Percentiles rank a stretch among this genome's conserved stretches.
phyloP scores from a whole-genome alignment of 257 asterid genomes.

The Cinchona pubescens region DNA sequence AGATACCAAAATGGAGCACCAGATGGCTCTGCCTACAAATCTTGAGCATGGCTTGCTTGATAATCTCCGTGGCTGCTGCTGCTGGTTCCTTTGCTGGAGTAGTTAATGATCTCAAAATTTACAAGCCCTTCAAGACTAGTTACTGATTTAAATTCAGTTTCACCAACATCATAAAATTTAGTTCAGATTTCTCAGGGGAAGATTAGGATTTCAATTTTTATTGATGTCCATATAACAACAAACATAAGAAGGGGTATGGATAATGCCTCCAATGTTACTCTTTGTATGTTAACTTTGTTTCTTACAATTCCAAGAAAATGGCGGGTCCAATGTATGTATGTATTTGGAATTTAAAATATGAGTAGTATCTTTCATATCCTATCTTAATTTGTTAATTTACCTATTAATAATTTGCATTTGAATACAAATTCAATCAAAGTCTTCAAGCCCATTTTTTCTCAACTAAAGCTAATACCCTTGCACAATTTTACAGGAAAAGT shows the following conservation, averaged over 20 bases:
- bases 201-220: constrained; percentile 23
- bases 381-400: constrained; percentile 2
- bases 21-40: constrained; percentile 59
- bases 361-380: constrained; percentile 9
- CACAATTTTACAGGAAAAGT: background rate
- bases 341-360: constrained; percentile 17
- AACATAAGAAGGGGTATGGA: constrained; percentile 15
- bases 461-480: background rate
- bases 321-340: constrained; percentile 19
- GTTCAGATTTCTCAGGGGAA: background rate
- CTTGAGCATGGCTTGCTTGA: constrained; percentile 55
- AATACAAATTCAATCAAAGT: constrained; percentile 13
- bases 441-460: background rate
- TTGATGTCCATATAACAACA: constrained; percentile 20
- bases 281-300: constrained; percentile 14
- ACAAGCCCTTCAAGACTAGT: constrained; percentile 56
- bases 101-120: constrained; percentile 55
- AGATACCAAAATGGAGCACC: constrained; percentile 67
- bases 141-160: constrained; percentile 21
- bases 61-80: constrained; percentile 60
- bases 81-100: constrained; percentile 79
- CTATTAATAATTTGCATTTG: background rate
- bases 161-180: background rate
- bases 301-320: background rate
- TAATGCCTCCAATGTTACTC: background rate